A percentile compares a stretch with the other conserved stretches of the same genome.
Conservation (phyloP, 2,329 filamentous ascomycete genomes). For the Botryotinia calthae region DNA sequence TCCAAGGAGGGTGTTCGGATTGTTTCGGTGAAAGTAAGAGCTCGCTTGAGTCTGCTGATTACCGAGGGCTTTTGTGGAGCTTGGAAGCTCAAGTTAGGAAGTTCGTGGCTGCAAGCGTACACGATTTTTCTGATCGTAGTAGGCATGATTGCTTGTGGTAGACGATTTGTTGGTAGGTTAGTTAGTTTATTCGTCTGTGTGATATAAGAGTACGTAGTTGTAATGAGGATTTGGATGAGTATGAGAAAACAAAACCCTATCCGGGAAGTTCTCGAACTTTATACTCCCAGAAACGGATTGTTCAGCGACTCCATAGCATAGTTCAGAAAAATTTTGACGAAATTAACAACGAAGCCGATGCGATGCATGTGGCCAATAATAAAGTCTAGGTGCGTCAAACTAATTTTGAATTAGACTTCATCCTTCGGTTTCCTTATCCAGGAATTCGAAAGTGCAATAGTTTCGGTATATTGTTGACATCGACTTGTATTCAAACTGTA, state of each 20-base stretch:
- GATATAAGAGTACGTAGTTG: background rate
- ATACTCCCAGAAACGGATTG: background rate
- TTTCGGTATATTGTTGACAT: background rate
- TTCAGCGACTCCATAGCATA: background rate
- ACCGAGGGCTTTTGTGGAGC: background rate
- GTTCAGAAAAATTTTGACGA: background rate
- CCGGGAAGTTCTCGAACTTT: background rate
- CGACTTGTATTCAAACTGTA: background rate
- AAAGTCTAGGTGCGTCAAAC: background rate
- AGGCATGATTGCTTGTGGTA: background rate
- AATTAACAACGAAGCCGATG: accelerated
- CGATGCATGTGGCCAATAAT: background rate
- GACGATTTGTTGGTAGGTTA: no score
- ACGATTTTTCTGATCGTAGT: background rate
- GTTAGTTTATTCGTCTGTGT: no score
- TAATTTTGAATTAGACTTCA: background rate
- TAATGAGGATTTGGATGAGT: background rate
- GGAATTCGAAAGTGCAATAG: background rate
- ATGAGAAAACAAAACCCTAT: background rate
- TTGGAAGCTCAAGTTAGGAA: background rate
- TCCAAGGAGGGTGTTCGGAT: background rate
- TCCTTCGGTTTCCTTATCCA: background rate
- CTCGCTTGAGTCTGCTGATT: background rate
- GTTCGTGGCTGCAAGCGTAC: background rate
- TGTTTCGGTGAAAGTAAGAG: background rate